phyloP scores from a whole-genome alignment of 805 yeast species.

The Komagataella kurtzmanii region DNA sequence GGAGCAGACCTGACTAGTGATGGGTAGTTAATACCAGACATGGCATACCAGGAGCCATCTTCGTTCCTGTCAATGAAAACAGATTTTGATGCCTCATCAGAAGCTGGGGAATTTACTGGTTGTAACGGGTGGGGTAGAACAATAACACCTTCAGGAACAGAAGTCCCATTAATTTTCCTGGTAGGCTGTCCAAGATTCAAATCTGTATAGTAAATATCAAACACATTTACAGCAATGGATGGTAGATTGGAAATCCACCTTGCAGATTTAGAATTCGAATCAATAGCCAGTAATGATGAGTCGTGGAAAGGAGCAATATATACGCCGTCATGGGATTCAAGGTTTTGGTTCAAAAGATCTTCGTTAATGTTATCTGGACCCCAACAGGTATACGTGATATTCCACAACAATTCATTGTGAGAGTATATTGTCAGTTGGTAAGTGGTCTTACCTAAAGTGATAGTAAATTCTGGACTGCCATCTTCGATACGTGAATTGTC shows the following conservation, averaged over 20 bases:
- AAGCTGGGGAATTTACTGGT: slow-evolving; percentile 15
- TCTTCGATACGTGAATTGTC: background rate
- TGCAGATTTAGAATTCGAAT: slow-evolving; percentile 53
- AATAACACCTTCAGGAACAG: slow-evolving; percentile 19
- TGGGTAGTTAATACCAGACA: slow-evolving; percentile 69
- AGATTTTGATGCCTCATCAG: slow-evolving; percentile 13
- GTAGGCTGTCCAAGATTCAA: slow-evolving; percentile 8
- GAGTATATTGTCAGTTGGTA: slow-evolving; percentile 72
- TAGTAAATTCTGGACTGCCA: slow-evolving; percentile 12
- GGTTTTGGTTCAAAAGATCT: slow-evolving; percentile 31
- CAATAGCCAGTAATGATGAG: slow-evolving; percentile 63
- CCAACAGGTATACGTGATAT: slow-evolving; percentile 80
- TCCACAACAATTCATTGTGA: slow-evolving; percentile 60
- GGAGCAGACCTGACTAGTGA: slow-evolving; percentile 76
- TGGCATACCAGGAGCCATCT: slow-evolving; percentile 70
- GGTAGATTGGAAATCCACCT: slow-evolving; percentile 72
- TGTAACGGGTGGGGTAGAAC: slow-evolving; percentile 60
- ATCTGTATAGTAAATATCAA: slow-evolving; percentile 44
- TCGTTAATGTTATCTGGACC: slow-evolving; percentile 79
- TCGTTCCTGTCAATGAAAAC: slow-evolving; percentile 57
- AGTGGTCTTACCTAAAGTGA: slow-evolving; percentile 58
- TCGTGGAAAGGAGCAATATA: slow-evolving; percentile 81
- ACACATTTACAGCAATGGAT: slow-evolving; percentile 59
- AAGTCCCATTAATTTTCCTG: slow-evolving; percentile 7
- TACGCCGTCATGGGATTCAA: slow-evolving; percentile 53